Evolutionary conservation across 306 rosid genomes (phyloP).

Genomic region (Myrica gale): DNA sequence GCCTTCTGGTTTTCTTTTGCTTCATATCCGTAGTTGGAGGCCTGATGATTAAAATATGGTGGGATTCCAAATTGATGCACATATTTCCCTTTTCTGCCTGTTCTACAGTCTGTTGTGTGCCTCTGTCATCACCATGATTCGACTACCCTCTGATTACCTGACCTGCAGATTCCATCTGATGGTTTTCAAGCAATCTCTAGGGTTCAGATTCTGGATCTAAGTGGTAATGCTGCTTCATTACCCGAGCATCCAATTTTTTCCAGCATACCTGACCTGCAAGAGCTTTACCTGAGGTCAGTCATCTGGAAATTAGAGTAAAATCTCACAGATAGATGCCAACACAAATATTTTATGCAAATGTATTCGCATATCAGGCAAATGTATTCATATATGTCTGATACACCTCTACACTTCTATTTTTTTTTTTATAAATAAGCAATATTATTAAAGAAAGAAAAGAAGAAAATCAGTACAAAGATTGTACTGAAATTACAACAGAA

Average conservation of each 20-base stretch:
- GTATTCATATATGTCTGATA: neutral
- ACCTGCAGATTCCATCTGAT: constrained; percentile 69
- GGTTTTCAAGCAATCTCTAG: constrained; percentile 68
- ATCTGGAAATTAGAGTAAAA: constrained; percentile 20
- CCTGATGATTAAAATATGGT: constrained; percentile 13
- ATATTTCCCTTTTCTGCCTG: neutral
- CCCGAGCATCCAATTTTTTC: constrained; percentile 64
- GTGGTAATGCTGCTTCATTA: constrained; percentile 66
- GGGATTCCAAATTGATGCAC: constrained; percentile 1
- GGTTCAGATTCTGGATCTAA: constrained; percentile 79
- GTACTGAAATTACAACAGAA: too few species aligned
- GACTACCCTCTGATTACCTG: constrained; percentile 25
- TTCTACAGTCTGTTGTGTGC: constrained; percentile 12
- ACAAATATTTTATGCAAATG: neutral
- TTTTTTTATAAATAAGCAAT: too few species aligned
- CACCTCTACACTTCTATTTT: constrained; percentile 20
- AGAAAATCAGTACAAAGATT: too few species aligned
- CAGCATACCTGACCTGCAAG: constrained; percentile 64
- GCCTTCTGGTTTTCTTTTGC: neutral
- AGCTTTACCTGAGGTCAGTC: constrained; percentile 84
- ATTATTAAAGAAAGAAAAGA: too few species aligned
- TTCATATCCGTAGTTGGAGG: neutral
- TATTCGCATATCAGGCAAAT: neutral
- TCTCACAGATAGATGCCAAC: constrained; percentile 5
- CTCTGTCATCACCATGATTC: constrained; percentile 26